These are phyloP conservation scores for Hypoxylon sp. DNA, from an alignment of 2,329 filamentous ascomycete genomes.

Conservation along the genomic window DNA sequence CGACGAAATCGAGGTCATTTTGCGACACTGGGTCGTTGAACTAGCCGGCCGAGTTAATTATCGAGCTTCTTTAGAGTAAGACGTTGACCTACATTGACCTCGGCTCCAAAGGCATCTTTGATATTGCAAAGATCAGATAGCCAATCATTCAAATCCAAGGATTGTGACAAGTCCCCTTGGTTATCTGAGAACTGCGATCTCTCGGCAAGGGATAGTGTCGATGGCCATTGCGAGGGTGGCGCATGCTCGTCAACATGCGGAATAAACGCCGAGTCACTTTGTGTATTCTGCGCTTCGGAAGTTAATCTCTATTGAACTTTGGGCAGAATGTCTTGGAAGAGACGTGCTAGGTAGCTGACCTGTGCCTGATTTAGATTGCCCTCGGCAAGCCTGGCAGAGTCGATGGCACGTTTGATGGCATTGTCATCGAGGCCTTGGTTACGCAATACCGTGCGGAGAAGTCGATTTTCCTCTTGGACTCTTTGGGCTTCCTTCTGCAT, in stretches of 20 bases:
- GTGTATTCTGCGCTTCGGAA: neutral
- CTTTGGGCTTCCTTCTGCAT: slow-evolving; percentile 21
- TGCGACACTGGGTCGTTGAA: neutral
- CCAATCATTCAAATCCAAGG: slow-evolving; percentile 4
- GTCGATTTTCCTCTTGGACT: slow-evolving; percentile 21
- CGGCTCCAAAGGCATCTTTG: slow-evolving; percentile 11
- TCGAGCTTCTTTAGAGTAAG: neutral
- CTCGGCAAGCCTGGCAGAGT: slow-evolving; percentile 7
- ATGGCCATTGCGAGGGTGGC: neutral
- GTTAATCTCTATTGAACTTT: neutral
- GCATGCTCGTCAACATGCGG: neutral
- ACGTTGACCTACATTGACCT: slow-evolving; percentile 5
- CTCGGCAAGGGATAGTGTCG: neutral
- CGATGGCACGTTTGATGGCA: slow-evolving; percentile 13
- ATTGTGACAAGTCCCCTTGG: neutral
- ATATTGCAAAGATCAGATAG: slow-evolving; percentile 9
- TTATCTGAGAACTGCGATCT: neutral
- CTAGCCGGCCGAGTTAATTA: neutral
- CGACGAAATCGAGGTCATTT: neutral
- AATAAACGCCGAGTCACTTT: neutral
- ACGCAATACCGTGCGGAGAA: slow-evolving; percentile 7
- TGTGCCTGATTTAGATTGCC: neutral
- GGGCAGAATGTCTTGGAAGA: neutral
- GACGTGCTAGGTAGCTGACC: neutral
- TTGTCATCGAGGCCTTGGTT: slow-evolving; percentile 12